Evolutionary conservation across 345 rosid genomes (phyloP).

Genomic region (Syzygium jambos): DNA sequence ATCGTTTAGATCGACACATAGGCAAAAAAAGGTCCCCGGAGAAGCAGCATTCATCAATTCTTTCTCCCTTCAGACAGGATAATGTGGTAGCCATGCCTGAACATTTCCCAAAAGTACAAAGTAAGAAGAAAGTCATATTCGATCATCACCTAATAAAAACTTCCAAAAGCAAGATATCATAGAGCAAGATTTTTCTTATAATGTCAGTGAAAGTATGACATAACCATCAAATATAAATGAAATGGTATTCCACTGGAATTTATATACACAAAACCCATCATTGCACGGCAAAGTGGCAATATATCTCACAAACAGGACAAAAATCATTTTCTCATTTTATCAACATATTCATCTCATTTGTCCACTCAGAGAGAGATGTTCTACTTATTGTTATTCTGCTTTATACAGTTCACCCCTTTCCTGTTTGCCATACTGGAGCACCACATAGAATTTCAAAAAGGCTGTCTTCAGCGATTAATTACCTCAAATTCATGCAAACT

Average conservation of each 20-base stretch:
- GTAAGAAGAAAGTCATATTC: not conserved
- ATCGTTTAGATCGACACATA: not conserved
- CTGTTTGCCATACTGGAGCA: not conserved
- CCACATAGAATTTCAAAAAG: not conserved
- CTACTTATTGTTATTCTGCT: not conserved
- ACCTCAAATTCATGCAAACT: not conserved
- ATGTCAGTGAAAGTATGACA: not conserved
- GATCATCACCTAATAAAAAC: not conserved
- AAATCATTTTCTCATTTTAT: not conserved
- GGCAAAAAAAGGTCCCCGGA: not conserved
- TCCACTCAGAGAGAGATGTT: not conserved
- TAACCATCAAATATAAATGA: not conserved
- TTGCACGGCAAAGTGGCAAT: not conserved
- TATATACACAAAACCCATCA: not conserved
- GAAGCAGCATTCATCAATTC: slow-evolving; percentile 36
- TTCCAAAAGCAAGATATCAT: not conserved
- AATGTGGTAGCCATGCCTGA: slow-evolving; percentile 89
- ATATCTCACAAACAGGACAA: not conserved
- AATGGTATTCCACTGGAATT: not conserved
- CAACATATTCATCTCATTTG: not conserved
- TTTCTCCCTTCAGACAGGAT: slow-evolving; percentile 82
- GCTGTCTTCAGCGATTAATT: not conserved
- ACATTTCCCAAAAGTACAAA: not conserved
- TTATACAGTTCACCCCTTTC: not conserved
- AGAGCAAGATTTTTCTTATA: not conserved